Evolutionary conservation across 345 rosid species (phyloP), one percentile per base, ranked within the genome.

Genomic region (Syzygium jambos): DNA sequence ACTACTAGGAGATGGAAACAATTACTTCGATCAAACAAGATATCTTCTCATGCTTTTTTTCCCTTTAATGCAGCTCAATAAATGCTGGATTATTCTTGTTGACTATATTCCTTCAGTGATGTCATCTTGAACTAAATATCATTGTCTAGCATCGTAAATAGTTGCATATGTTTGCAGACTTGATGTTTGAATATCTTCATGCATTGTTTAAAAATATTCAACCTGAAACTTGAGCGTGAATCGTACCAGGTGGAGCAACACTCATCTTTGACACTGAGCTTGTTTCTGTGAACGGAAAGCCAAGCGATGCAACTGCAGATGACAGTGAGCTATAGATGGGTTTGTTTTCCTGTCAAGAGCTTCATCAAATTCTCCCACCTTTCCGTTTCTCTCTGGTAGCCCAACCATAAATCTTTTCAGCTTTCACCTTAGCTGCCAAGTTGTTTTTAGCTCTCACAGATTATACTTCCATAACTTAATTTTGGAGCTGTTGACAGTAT

Each of bases 201-300:
- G 85, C 56, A 84, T 84, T 51, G 34, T 2, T 5, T 27, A 5
- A 22, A n/a, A 34, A 27, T 46, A 59, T 43, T 34, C 46, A n/a
- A 43, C 38, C 54, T 86, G 22, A 30, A 56, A 13, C 59, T 80
- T 23, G 63, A 29, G 34, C 30, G 59, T 17, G 83, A 7, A 52
- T 54, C 19, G 51, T 83, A 87, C 88, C 94, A 97, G 99, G 99
- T 87, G 99, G 98, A 84, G 98, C 98, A 9, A 96, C 99, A 27
- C 91, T 97, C 27, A 89, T 97, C 88, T 97, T 97, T 78, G 98
- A 96, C 89, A 95, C 99, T 1, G 98, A 96, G 95, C 96, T 97
- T 86, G 96, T 97, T 53, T 92, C 96, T 5, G 98, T 97, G 88
- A 97, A 95, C 83, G 98, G 96, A 51, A 92, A 93, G 90, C 30